phyloP scores from a whole-genome alignment of 225 moss, liverwort and hornwort genomes.

The Polytrichum formosum region DNA sequence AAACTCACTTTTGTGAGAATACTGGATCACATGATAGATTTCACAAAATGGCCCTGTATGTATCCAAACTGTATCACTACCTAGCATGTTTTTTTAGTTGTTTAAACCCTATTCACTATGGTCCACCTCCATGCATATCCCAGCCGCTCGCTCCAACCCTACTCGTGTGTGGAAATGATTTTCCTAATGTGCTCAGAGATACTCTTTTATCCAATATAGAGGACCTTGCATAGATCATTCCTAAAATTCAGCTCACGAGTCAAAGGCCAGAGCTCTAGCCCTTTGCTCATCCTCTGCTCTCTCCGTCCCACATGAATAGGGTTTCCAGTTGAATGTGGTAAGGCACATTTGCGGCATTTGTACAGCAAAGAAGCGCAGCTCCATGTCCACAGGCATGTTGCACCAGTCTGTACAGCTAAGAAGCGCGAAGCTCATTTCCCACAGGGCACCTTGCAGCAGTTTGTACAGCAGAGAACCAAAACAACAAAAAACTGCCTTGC shows the following conservation, averaged over 20 bases:
- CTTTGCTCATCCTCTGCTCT: slow-evolving; percentile 20
- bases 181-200: no score
- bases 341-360: no score
- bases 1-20: slow-evolving; percentile 20
- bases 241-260: slow-evolving; percentile 13
- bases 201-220: no score
- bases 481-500: neutral
- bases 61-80: slow-evolving; percentile 24
- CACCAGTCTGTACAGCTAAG: slow-evolving; percentile 14
- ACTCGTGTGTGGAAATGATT: no score
- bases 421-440: slow-evolving; percentile 16
- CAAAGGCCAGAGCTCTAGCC: slow-evolving; percentile 13
- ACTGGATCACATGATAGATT: slow-evolving; percentile 27
- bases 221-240: slow-evolving; percentile 3
- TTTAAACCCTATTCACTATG: no score
- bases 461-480: slow-evolving; percentile 31
- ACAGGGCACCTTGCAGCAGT: slow-evolving; percentile 27
- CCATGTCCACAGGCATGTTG: slow-evolving; percentile 9
- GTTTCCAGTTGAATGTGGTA: no score
- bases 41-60: slow-evolving; percentile 29
- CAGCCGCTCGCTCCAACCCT: no score
- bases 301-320: slow-evolving; percentile 5
- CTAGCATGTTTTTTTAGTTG: neutral
- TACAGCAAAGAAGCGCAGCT: slow-evolving; percentile 22
- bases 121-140: no score